Conservation (phyloP, 1,139 yeast genomes). For the Yamadazyma buinensis region DNA sequence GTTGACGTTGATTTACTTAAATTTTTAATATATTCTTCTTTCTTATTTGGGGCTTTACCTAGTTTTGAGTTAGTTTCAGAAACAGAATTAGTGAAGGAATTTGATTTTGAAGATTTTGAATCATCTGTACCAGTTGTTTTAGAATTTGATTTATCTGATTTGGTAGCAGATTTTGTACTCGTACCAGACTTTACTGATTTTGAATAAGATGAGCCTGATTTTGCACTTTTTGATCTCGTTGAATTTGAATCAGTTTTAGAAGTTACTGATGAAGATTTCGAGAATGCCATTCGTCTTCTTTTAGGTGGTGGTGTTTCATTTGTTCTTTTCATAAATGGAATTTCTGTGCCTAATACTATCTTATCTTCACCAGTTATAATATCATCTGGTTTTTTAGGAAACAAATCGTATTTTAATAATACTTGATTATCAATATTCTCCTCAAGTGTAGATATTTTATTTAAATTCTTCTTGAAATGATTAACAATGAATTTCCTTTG, state of each 20-base stretch:
- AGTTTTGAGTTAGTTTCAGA: not conserved
- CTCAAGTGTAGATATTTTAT: not conserved
- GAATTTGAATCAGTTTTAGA: conserved; percentile 1
- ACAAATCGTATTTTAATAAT: conserved; percentile 1
- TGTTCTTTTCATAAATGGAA: not conserved
- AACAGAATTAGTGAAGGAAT: not conserved
- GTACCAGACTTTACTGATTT: not conserved
- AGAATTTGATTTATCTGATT: not conserved
- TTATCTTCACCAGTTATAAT: not conserved
- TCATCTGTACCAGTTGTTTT: too few species aligned
- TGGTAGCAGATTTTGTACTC: not conserved
- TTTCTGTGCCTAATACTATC: conserved; percentile 7
- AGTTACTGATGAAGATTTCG: not conserved
- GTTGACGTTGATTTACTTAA: conserved; percentile 16
- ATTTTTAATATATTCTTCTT: conserved; percentile 13
- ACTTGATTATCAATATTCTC: not conserved
- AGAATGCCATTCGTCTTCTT: not conserved
- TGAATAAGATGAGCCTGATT: not conserved
- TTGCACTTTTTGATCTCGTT: conserved; percentile 2
- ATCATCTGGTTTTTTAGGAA: not conserved
- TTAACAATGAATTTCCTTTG: conserved; percentile 1
- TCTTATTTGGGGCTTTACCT: conserved; percentile 4
- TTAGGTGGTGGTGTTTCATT: not conserved
- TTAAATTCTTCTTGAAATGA: not conserved
- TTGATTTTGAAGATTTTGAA: not conserved